Evolutionary conservation across 345 rosid genomes (phyloP).

Genomic region (Pistacia atlantica): DNA sequence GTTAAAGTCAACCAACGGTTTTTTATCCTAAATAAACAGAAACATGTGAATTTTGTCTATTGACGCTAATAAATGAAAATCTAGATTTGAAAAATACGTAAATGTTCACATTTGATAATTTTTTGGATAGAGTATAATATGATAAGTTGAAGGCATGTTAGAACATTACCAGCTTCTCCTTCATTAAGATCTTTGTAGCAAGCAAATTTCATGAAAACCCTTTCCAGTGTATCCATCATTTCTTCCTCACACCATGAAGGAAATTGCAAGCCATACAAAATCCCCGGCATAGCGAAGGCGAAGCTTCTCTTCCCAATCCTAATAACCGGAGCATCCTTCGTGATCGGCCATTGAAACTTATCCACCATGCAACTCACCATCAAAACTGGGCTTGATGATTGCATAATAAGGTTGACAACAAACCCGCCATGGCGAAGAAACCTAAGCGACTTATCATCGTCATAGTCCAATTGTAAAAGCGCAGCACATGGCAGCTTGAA

Average conservation of each 20-base stretch:
- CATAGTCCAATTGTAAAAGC: not conserved
- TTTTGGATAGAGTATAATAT: no score
- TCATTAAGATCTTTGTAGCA: not conserved
- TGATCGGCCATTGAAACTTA: slow-evolving; percentile 22
- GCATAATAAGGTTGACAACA: not conserved
- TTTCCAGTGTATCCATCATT: slow-evolving; percentile 16
- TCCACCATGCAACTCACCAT: slow-evolving; percentile 11
- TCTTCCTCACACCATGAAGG: slow-evolving; percentile 1
- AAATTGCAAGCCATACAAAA: slow-evolving; percentile 27
- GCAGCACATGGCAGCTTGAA: slow-evolving; percentile 8
- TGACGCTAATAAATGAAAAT: not conserved
- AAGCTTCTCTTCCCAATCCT: slow-evolving; percentile 21
- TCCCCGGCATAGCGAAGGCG: slow-evolving; percentile 17
- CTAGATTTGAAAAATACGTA: no score
- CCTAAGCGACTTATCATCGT: not conserved
- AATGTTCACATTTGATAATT: no score
- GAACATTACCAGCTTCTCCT: not conserved
- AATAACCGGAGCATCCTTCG: slow-evolving; percentile 19
- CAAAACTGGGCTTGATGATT: slow-evolving; percentile 1
- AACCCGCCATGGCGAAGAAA: slow-evolving; percentile 21
- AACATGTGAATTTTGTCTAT: no score
- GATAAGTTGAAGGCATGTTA: no score
- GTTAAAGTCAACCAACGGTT: no score
- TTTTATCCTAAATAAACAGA: no score
- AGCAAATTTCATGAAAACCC: slow-evolving; percentile 18